Evolutionary conservation across 257 asterid genomes (phyloP), one percentile per base, ranked within the genome.

Genomic region (Forsythia suspensa): DNA sequence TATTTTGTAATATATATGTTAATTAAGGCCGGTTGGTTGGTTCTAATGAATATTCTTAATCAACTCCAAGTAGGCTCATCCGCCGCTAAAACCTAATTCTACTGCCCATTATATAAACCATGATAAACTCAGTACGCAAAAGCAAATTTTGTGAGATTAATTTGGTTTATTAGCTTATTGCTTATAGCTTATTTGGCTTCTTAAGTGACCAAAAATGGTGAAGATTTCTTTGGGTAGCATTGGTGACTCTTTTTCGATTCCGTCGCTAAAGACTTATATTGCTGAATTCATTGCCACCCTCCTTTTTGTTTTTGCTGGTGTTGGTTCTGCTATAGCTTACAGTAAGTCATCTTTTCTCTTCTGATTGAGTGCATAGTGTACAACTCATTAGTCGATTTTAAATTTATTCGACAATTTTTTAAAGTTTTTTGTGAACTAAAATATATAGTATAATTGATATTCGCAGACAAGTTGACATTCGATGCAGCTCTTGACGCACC

Each of bases 241-340:
- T 78, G 93, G 97, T 43, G 97, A 92, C 85, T 89, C 95, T 7
- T 85, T 89, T 3, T 86, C 90, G 29, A 83, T 75, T 5, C 80
- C 83, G 0, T 85, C 95, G 3, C 42, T 90, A 20, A 88, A 90
- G 87, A 70, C 88, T 0, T 90, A 91, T 57, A 66, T 88, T n/a
- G 80, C 97, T 24, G 97, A 91, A 81, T 90, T 91, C 69, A 88
- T 91, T 75, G 95, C 97, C 76, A 91, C 92, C 16, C 89, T 91
- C 55, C 91, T 90, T 69, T 90, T 91, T 46, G 92, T 91, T 72
- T 90, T 91, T 55, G 97, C 95, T n/a, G 97, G 97, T n/a, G 95
- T 91, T 84, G 97, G 97, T 71, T 91, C 95, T 8, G 95, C 95
- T 63, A 90, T 91, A 12, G 93, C 97, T 61, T 91, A 76, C 65